Base-by-base conservation (phyloP, 768 basidiomycete genomes). In the Pseudohyphozyma bogoriensis region DNA sequence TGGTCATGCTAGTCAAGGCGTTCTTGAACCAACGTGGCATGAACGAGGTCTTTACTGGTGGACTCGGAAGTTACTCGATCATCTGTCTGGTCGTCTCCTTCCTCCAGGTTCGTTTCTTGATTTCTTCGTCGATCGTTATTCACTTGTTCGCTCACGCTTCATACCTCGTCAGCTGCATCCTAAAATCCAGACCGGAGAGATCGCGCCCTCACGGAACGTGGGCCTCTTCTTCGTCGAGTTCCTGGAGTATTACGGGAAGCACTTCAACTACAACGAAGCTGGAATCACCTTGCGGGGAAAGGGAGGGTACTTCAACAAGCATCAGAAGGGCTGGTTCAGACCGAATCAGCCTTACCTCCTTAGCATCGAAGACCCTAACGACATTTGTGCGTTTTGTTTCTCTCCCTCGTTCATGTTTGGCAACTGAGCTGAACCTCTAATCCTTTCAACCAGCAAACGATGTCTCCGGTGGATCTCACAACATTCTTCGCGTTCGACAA, bases 11-110 rank as follows among this genome's bases (percentile, higher is more conserved):
- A 62, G 85, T 87, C 64, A 99, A 97, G 75, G 81, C 86, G 3
- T 97, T 95, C 74, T 78, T 97, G 56, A 81, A 79, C 65, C 89
- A 95, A 72, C 79, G 92, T 42, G 82, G 82, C 32, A 87, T 96
- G 89, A 97, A 99, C 73, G 95, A 97, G 73, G 93, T 97, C n/a
- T 96, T 85, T 73, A 87, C 85, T 0, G 93, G 95, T 11, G 95
- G 95, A 3, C 74, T 99, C 37, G 92, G 93, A 26, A 89, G 87
- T 70, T 97, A 96, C 72, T 84, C 86, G 67, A 89, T 95, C 60
- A 89, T 96, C 57, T 95, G 89, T 73, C 74, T 99, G 58, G 90
- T 86, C 15, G 82, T 96, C 66, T 89, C 83, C 73, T 99, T 99
- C 72, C 77, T 99, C 51, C 95, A 97, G 79, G 85, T 84, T 36